phyloP scores from a whole-genome alignment of 306 rosid genomes.

The Cucumis sativus region Cucumber_9930_V3 NC_026659.2:29984001-29984500 shows the following conservation, averaged over 20 bases:
- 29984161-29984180: conserved; percentile 40
- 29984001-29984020: not conserved
- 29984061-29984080: not conserved
- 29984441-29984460: not conserved
- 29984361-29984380: conserved; percentile 89
- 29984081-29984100: not conserved
- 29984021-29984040: not conserved
- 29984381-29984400: conserved; percentile 98
- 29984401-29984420: not conserved
- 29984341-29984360: conserved; percentile 98
- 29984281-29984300: conserved; percentile 15
- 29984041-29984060: not conserved
- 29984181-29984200: conserved; percentile 99
- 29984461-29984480: not conserved
- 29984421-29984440: not conserved
- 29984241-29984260: conserved; percentile 44
- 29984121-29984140: conserved; percentile 4
- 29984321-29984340: conserved; percentile 98
- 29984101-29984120: not conserved
- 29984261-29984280: conserved; percentile 12
- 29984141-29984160: conserved; percentile 14
- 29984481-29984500: conserved; percentile 1
- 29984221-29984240: conserved; percentile 91
- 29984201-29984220: conserved; percentile 98
- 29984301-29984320: conserved; percentile 21